Conservation (phyloP, 169 alveolate genomes). For the Amoebophrya sp. region DNA sequence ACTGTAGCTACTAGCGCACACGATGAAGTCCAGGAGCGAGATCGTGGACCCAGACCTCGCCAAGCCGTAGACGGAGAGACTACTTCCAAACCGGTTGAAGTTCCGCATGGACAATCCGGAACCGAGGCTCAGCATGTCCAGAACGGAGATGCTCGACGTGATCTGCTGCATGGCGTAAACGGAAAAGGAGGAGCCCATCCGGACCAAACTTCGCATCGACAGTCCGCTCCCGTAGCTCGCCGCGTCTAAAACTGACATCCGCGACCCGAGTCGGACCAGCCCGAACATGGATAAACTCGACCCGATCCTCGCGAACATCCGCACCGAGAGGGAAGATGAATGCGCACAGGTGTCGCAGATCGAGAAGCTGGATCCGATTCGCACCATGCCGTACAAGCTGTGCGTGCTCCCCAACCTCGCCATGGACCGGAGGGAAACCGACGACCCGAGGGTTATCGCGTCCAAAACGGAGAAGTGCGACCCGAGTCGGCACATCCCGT, state of each 20-base stretch:
- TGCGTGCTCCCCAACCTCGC: neutral
- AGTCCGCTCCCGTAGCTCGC: neutral
- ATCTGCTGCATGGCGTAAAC: neutral
- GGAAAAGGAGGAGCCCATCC: neutral
- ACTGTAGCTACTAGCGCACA: neutral
- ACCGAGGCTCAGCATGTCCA: conserved; percentile 22
- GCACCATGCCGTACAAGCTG: neutral
- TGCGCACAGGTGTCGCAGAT: neutral
- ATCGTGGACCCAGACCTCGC: neutral
- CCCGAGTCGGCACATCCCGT: neutral
- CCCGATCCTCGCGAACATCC: conserved; percentile 1
- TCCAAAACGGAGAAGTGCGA: neutral
- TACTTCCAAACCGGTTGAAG: conserved; percentile 22
- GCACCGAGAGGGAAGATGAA: neutral
- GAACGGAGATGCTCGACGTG: neutral
- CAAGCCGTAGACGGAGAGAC: neutral
- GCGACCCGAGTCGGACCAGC: neutral
- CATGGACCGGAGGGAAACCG: neutral
- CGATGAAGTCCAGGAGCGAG: neutral
- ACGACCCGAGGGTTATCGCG: neutral
- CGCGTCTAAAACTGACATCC: neutral
- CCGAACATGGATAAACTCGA: neutral
- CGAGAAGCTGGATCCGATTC: neutral
- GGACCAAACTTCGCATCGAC: conserved; percentile 4
- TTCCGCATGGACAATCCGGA: neutral